Evolutionary conservation across 2,329 filamentous ascomycete genomes (phyloP).

Genomic region (Nigrograna mackinnonii): DNA sequence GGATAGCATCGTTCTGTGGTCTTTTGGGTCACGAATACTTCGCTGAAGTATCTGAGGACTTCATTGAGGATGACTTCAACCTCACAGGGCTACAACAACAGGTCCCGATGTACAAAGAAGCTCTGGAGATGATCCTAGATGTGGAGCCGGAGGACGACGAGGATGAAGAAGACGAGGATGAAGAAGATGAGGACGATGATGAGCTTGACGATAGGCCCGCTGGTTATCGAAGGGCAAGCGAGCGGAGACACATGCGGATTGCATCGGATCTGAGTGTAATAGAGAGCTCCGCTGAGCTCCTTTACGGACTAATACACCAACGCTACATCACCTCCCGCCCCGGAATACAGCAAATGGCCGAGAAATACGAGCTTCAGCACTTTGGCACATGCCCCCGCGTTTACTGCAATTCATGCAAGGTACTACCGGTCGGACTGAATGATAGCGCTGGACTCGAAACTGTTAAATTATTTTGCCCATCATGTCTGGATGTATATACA

Average conservation of each 20-base stretch:
- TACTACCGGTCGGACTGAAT: conserved; percentile 88
- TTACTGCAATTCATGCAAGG: conserved; percentile 86
- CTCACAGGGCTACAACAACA: conserved; percentile 92
- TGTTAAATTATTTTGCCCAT: conserved; percentile 97
- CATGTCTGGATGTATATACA: conserved; percentile 95
- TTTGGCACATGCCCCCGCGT: conserved; percentile 96
- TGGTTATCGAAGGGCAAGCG: conserved; percentile 47
- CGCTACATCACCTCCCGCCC: conserved; percentile 96
- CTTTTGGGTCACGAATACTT: conserved; percentile 98
- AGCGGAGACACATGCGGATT: conserved; percentile 79
- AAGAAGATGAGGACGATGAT: conserved; percentile 64
- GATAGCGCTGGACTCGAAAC: conserved; percentile 97
- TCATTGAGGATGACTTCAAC: conserved; percentile 99
- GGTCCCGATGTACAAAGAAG: conserved; percentile 99
- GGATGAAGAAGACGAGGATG: conserved; percentile 77
- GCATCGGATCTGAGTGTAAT: conserved; percentile 93
- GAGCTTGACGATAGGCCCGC: conserved; percentile 61
- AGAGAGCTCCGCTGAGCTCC: conserved; percentile 95
- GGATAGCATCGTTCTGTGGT: conserved; percentile 97
- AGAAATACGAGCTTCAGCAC: conserved; percentile 97
- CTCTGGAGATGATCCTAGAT: conserved; percentile 97
- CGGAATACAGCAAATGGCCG: conserved; percentile 98
- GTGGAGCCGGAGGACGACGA: conserved; percentile 95
- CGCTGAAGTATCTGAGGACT: conserved; percentile 97
- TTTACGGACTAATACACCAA: conserved; percentile 98